phyloP scores from a whole-genome alignment of 2,329 filamentous ascomycete genomes.

The Penicillium sp. region DNA sequence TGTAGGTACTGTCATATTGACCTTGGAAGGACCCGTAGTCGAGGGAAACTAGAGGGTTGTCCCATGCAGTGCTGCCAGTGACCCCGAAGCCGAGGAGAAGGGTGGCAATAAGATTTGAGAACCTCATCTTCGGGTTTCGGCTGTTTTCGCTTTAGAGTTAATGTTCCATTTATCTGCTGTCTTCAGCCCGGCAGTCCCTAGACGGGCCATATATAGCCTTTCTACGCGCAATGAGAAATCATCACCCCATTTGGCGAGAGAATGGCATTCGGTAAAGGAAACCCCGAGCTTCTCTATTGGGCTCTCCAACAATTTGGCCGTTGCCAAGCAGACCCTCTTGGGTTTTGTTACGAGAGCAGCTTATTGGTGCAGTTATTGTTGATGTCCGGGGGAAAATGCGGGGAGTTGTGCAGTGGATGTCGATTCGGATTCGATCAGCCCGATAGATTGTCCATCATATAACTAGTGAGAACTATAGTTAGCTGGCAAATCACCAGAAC shows the following conservation, averaged over 20 bases:
- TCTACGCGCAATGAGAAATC: neutral
- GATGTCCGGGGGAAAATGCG: conserved; percentile 14
- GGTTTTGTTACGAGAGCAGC: neutral
- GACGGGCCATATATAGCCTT: neutral
- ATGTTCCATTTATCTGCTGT: neutral
- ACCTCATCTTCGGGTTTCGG: neutral
- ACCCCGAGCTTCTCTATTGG: neutral
- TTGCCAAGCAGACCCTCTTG: neutral
- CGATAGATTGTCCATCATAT: conserved; percentile 2
- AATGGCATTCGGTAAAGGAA: neutral
- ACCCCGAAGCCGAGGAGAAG: conserved; percentile 6
- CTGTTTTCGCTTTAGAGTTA: neutral
- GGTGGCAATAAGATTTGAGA: neutral
- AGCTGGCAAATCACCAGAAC: neutral
- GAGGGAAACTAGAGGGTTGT: conserved; percentile 39
- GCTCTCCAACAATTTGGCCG: neutral
- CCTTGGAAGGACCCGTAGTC: conserved; percentile 55
- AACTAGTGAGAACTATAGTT: neutral
- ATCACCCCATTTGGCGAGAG: neutral
- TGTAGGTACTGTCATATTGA: conserved; percentile 51
- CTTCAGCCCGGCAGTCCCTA: neutral
- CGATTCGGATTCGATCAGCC: conserved; percentile 15
- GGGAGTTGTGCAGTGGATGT: neutral
- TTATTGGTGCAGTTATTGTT: conserved; percentile 31
- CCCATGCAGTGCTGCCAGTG: conserved; percentile 14